Evolutionary conservation across 2,329 filamentous ascomycete genomes (phyloP).

Genomic region (Colletotrichum filicis): DNA sequence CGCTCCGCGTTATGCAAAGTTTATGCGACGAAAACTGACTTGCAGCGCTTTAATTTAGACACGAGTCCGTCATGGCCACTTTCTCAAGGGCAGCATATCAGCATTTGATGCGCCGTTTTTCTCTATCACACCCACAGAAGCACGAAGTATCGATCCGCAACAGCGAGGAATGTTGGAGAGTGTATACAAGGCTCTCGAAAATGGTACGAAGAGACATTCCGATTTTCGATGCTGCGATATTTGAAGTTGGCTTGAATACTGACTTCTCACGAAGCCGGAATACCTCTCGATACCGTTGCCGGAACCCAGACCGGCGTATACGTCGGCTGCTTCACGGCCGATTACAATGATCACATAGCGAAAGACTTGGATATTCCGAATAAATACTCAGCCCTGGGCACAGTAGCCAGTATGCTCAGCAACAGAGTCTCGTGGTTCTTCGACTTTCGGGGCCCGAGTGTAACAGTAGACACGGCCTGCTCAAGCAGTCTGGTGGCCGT

Average conservation of each 20-base stretch:
- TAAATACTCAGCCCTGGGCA: constrained; percentile 43
- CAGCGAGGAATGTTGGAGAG: constrained; percentile 47
- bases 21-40: background rate
- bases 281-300: constrained; percentile 35
- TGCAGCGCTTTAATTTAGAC: constrained; percentile 11
- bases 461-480: constrained; percentile 53
- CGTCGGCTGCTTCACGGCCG: constrained; percentile 42
- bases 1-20: background rate
- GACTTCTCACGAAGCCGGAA: constrained; percentile 32
- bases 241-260: background rate
- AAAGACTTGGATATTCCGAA: constrained; percentile 30
- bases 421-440: constrained; percentile 52
- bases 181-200: constrained; percentile 47
- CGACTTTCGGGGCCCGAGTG: constrained; percentile 45
- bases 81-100: constrained; percentile 40
- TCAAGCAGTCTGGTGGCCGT: constrained; percentile 48
- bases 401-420: constrained; percentile 42
- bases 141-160: constrained; percentile 45
- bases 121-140: constrained; percentile 43
- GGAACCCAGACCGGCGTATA: constrained; percentile 38
- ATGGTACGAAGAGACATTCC: background rate
- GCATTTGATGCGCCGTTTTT: constrained; percentile 42
- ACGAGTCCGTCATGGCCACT: constrained; percentile 40
- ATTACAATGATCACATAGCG: constrained; percentile 38
- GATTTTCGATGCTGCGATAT: no score